Evolutionary conservation across 2,329 filamentous ascomycete genomes (phyloP), one percentile per base, ranked within the genome.

Genomic region (Hypoxylon sp.): DNA sequence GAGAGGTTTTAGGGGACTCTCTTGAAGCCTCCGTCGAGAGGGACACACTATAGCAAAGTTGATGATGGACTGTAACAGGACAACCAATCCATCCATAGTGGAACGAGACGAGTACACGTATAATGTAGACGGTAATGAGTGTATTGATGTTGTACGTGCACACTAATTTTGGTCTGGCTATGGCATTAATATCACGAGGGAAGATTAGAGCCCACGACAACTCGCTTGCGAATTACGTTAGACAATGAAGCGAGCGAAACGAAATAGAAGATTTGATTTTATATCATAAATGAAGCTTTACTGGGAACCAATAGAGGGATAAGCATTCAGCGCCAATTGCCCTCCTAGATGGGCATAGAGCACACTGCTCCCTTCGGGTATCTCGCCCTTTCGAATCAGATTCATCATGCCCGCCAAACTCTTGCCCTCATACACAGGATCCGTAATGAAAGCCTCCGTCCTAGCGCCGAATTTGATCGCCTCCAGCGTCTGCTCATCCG

Each of bases 361-460:
- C 33, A 93, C 87, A 74, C 91, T 91, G n/a, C 88, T 88, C 0
- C 85, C 85, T 2, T 80, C 78, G 0, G 76, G 44, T 64, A 93
- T 89, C 77, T 90, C 87, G 0, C 86, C 90, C 56, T 85, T 87
- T 70, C 81, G 85, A 17, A 92, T 87, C 81, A 92, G 80, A 76
- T 90, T 89, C 72, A 92, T 87, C 89, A 93, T 85, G 0, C 91
- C 91, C 3, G 90, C 90, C 77, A 93, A 80, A 72, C 88, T 91
- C 85, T 93, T 93, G 0, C 91, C 91, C 80, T 92, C 91, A 74
- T 93, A 93, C 1, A 93, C 91, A 0, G 91, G 91, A 75, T 93
- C 91, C 0, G 90, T 93, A 69, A 93, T 91, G 73, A 93, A 90
- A 0, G 87, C 91, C 81, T 93, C 91, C 0, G 88, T 92, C 65